phyloP scores from a whole-genome alignment of 1,139 yeast genomes.

The Scheffersomyces segobiensis region DNA sequence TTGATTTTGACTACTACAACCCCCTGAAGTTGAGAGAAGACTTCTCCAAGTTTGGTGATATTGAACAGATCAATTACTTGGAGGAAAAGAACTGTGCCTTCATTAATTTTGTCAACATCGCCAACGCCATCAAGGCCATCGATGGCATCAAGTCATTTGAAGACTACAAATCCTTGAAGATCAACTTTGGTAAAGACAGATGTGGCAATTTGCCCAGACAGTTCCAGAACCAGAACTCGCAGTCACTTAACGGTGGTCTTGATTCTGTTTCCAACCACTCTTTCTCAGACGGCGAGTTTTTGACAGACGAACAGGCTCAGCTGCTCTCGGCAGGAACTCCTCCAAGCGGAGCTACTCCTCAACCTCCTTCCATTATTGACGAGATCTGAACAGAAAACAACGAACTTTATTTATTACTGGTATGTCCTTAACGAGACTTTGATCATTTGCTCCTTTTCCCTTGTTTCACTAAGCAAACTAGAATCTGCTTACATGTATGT shows the following conservation, averaged over 20 bases:
- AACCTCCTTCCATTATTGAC: background rate
- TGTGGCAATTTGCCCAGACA: constrained; percentile 82
- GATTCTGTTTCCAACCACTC: constrained; percentile 20
- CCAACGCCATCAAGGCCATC: constrained; percentile 82
- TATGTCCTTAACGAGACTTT: background rate
- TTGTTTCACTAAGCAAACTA: background rate
- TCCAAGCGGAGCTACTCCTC: background rate
- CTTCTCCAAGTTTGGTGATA: constrained; percentile 71
- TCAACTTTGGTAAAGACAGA: constrained; percentile 86
- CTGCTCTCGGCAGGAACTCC: background rate
- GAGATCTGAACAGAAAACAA: background rate
- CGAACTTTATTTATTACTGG: background rate
- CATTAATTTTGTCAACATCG: constrained; percentile 74
- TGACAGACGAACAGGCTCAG: constrained; percentile 20
- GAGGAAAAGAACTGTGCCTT: constrained; percentile 83
- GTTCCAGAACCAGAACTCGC: constrained; percentile 29
- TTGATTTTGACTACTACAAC: constrained; percentile 50
- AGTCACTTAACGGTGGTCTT: constrained; percentile 15
- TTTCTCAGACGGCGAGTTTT: constrained; percentile 29
- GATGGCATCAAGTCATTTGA: constrained; percentile 54
- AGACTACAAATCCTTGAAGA: constrained; percentile 42
- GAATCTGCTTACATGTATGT: background rate
- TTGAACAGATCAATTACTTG: constrained; percentile 76
- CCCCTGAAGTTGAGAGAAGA: constrained; percentile 62
- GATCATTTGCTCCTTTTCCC: background rate